Evolutionary conservation across 352 stramenopile genomes (phyloP), one percentile per base, ranked within the genome.

Genomic region (Globisporangium acanthophoron): DNA sequence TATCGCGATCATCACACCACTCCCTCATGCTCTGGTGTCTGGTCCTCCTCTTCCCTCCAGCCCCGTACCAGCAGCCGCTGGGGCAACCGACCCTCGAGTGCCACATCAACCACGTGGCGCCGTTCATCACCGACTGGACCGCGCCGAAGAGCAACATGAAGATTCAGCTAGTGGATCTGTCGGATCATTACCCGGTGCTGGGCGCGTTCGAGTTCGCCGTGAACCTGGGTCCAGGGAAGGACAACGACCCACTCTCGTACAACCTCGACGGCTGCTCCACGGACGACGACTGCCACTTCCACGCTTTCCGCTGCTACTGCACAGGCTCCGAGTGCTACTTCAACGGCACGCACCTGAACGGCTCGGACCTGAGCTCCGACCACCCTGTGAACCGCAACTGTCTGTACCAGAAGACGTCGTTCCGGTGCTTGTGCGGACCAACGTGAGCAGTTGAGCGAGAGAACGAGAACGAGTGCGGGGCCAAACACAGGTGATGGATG

Each of bases 341-440:
- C 65, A 59, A 88, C 7, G 81, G 81, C 39, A 88, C 76, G 0
- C 69, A 69, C 53, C 69, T 70, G 0, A 69, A 76, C 51, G 83
- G 83, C 21, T 81, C 66, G 59, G 49, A 77, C 7, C 52, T 84
- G 0, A 70, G 83, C 48, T 87, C 80, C 43, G 48, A 78, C 9
- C 79, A 90, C 54, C 71, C 79, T 4, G 75, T 91, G 24, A 93
- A 93, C 55, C 75, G 70, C 45, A 87, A 91, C 56, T 93, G 83
- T 46, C 53, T 91, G 54, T 78, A 81, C 45, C 74, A 90, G 54
- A 88, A 87, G 55, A 83, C 77, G 2, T 76, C 73, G 4, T 71
- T 89, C 51, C 62, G 49, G 12, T 92, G 83, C 43, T 45, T 87
- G 13, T 92, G 83, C 37, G 83, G 83, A 18, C 80, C 83, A 15